phyloP scores from a whole-genome alignment of 495 filamentous ascomycete species.

The Neurospora sp. region DNA sequence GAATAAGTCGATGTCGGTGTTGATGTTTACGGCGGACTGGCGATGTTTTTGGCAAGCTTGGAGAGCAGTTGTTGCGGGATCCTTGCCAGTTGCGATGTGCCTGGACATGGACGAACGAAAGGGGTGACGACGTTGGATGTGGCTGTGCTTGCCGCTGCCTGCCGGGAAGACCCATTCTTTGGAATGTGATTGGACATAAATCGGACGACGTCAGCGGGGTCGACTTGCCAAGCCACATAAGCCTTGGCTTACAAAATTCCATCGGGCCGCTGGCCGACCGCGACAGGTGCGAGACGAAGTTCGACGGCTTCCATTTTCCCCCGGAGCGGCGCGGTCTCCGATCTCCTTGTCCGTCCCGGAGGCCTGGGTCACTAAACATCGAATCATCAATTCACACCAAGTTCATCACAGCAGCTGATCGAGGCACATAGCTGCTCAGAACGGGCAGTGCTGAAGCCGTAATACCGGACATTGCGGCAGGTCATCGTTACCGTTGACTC shows the following conservation, averaged over 20 bases:
- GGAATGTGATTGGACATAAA: conserved; percentile 3
- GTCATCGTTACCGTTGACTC: conserved; percentile 4
- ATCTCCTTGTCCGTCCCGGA: neutral
- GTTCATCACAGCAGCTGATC: neutral
- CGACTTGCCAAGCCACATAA: neutral
- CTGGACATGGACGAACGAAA: conserved; percentile 1
- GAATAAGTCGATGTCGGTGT: neutral
- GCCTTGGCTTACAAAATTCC: neutral
- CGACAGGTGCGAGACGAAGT: neutral
- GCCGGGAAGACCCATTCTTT: neutral
- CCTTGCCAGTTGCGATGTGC: neutral
- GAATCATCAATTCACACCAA: neutral
- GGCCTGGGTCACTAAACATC: neutral
- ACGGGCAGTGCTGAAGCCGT: neutral
- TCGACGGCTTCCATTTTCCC: neutral
- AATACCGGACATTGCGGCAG: neutral
- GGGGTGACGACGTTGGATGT: conserved; percentile 18
- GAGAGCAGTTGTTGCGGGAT: neutral
- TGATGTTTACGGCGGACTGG: neutral
- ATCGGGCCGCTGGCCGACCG: neutral
- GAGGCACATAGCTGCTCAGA: neutral
- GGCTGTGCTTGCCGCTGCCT: conserved; percentile 12
- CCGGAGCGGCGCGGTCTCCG: neutral
- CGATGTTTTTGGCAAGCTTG: neutral
- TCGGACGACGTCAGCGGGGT: conserved; percentile 11